Conservation (phyloP, 2,329 filamentous ascomycete species). For the Pestalotiopsis fici region DNA sequence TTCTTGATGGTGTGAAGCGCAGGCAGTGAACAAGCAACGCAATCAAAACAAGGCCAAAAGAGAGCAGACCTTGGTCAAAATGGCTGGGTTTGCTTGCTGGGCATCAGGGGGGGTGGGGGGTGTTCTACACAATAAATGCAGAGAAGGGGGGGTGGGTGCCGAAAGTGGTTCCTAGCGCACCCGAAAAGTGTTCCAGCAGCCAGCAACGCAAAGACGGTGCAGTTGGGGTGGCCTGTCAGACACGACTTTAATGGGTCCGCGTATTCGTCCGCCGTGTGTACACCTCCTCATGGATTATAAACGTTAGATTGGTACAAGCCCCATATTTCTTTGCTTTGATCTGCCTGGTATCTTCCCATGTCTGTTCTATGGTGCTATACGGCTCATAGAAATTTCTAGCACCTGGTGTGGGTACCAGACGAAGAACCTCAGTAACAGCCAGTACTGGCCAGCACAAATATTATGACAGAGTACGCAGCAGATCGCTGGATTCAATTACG, state of each 20-base stretch:
- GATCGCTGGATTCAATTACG: too few relatives aligned
- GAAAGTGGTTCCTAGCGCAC: neutral
- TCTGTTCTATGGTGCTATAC: too few relatives aligned
- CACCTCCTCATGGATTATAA: too few relatives aligned
- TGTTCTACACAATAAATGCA: neutral
- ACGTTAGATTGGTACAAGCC: too few relatives aligned
- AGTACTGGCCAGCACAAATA: too few relatives aligned
- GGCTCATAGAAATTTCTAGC: too few relatives aligned
- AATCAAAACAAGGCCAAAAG: too few relatives aligned
- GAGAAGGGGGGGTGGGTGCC: neutral
- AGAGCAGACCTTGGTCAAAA: neutral
- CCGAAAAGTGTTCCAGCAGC: neutral
- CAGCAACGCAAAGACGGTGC: neutral
- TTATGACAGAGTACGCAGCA: too few relatives aligned
- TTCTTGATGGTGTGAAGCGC: conserved; percentile 7
- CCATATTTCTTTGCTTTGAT: too few relatives aligned
- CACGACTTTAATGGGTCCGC: neutral
- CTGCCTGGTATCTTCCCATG: too few relatives aligned
- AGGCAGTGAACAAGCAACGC: neutral
- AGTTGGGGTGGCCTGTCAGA: neutral
- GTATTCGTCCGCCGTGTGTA: neutral
- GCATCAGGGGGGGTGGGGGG: neutral
- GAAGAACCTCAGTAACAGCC: too few relatives aligned
- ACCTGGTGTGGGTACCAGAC: too few relatives aligned
- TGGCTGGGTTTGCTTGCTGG: neutral